phyloP scores from a whole-genome alignment of 2,329 filamentous ascomycete species.

The Fusarium praegraminearum region DNA sequence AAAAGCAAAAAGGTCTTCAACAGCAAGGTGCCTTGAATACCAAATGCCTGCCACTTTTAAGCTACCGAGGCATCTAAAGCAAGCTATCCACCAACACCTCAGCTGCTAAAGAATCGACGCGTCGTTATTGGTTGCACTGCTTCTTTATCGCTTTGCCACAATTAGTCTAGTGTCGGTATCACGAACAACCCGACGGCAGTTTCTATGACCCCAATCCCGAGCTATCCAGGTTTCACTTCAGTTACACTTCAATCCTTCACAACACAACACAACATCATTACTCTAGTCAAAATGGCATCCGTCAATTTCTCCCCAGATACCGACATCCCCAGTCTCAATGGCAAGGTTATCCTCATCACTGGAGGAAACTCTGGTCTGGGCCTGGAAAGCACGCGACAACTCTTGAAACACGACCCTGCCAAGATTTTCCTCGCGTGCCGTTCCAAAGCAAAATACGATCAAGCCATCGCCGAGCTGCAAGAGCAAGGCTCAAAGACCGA shows the following conservation, averaged over 20 bases:
- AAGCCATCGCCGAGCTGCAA: neutral
- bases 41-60: neutral
- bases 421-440: constrained; percentile 12
- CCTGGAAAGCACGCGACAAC: neutral
- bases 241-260: neutral
- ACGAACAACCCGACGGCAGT: neutral
- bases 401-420: constrained; percentile 7
- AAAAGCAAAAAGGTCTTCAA: neutral
- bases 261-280: neutral
- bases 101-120: too few species aligned
- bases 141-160: neutral
- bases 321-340: constrained; percentile 7
- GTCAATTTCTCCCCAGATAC: neutral
- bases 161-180: neutral
- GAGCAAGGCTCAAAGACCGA: neutral
- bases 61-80: neutral
- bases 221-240: neutral
- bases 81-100: neutral
- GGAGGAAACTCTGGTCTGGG: constrained; percentile 12
- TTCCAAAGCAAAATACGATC: constrained; percentile 13
- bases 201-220: neutral
- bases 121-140: neutral
- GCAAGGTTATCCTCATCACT: constrained; percentile 8
- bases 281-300: neutral
- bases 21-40: neutral